Evolutionary conservation across 306 rosid genomes (phyloP), one percentile per base, ranked within the genome.

Genomic region (Gastrolobium villosum): DNA sequence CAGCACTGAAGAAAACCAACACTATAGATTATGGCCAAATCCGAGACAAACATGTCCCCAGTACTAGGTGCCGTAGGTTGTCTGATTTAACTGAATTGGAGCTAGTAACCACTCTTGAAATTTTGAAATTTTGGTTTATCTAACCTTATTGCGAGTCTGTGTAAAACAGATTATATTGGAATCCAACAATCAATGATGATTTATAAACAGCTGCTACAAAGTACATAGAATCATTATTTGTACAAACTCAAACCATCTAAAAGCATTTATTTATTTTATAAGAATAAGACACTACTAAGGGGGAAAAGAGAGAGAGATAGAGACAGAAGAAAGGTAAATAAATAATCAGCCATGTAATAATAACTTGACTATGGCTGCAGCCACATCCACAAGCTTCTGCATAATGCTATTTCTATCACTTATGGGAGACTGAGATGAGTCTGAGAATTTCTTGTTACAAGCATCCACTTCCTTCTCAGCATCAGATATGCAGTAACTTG

Each of bases 401-500:
- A 93, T 79, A 48, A 87, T 78, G 61, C 43, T 77, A 72, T 88
- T 91, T 78, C 88, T 75, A 52, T 87, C 92, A 9, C 84, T 76
- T 60, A 93, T 48, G 0, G 89, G 92, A 0, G 92, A 87, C 31
- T 75, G 8, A 48, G 20, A 14, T 26, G 83, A 50, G 30, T 84
- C 89, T 4, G 88, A 69, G 65, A 91, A 85, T 57, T 81, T 88
- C 84, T 93, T 91, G 44, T 88, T 89, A 13, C 98, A 91, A 7
- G 92, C 74, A 59, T 8, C 76, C 6, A 92, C 82, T 72, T 91
- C 91, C 78, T 91, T 93, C 53, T 84, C 88, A 30, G 86, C 91
- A 85, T 93, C 97, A 62, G 89, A 40, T 10, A 93, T 82, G 31
- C 92, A 90, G 70, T 87, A 90, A 67, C 78, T 86, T 4, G 97